Evolutionary conservation across 495 filamentous ascomycete genomes (phyloP).

Genomic region (Neurospora cerealis): DNA sequence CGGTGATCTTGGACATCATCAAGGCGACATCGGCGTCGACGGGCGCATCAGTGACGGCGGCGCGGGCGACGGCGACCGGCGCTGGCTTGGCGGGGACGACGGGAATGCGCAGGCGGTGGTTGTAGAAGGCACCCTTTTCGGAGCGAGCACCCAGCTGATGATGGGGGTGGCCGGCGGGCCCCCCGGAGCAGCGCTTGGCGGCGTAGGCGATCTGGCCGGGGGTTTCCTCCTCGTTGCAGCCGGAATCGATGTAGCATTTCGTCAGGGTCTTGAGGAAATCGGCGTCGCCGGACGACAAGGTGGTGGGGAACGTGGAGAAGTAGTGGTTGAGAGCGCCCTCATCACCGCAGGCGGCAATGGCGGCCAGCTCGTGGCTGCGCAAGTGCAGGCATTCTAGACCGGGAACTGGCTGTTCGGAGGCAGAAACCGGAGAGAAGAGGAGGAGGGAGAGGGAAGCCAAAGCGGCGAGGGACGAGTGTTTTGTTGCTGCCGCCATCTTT

Average conservation of each 20-base stretch:
- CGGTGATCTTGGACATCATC: not conserved
- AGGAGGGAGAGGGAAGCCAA: slow-evolving; percentile 8
- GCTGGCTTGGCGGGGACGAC: slow-evolving; percentile 2
- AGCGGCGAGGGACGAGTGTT: slow-evolving; percentile 3
- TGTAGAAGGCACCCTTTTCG: slow-evolving; percentile 1
- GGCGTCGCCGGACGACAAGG: slow-evolving; percentile 6
- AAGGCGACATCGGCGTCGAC: not conserved
- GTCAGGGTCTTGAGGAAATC: slow-evolving; percentile 18
- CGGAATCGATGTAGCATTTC: slow-evolving; percentile 28
- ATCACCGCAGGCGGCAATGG: slow-evolving; percentile 28
- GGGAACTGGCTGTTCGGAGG: slow-evolving; percentile 5
- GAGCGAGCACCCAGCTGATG: slow-evolving; percentile 3
- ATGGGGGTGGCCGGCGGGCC: slow-evolving; percentile 13
- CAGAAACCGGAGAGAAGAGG: not conserved
- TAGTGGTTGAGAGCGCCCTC: slow-evolving; percentile 24
- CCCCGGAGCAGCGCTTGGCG: slow-evolving; percentile 11
- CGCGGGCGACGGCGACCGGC: slow-evolving; percentile 1
- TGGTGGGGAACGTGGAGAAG: slow-evolving; percentile 19
- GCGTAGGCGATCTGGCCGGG: slow-evolving; percentile 21
- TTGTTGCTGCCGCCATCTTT: not conserved
- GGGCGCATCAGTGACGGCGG: slow-evolving; percentile 4
- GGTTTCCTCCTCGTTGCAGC: slow-evolving; percentile 27
- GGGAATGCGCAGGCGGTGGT: slow-evolving; percentile 8
- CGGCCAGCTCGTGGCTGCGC: slow-evolving; percentile 20
- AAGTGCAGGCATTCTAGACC: slow-evolving; percentile 20